Evolutionary conservation across 768 basidiomycete genomes (phyloP).

Genomic region (Lactarius vividus): DNA sequence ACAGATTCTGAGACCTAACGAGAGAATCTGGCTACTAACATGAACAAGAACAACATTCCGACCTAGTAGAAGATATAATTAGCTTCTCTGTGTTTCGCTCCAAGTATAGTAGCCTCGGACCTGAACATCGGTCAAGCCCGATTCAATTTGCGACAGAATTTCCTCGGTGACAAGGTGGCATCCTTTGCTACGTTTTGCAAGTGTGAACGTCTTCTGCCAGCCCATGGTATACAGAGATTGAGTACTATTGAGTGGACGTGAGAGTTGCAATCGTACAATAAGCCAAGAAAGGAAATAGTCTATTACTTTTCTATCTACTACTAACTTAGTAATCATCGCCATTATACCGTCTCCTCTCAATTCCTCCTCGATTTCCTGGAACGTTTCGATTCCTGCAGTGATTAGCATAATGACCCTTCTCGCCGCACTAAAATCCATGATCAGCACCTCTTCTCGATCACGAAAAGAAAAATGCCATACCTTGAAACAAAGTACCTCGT

Average conservation of each 20-base stretch:
- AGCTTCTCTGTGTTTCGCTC: neutral
- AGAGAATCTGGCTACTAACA: conserved; percentile 48
- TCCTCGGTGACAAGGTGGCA: conserved; percentile 86
- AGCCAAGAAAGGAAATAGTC: neutral
- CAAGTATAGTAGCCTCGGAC: conserved; percentile 36
- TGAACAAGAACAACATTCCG: conserved; percentile 88
- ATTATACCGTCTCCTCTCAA: conserved; percentile 47
- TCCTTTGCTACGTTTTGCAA: conserved; percentile 53
- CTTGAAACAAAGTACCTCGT: conserved; percentile 88
- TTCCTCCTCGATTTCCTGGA: conserved; percentile 85
- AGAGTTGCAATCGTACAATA: neutral
- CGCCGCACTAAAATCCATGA: conserved; percentile 60
- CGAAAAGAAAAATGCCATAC: conserved; percentile 38
- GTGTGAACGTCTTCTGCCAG: conserved; percentile 84
- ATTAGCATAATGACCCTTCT: conserved; percentile 94
- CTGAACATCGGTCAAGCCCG: conserved; percentile 66
- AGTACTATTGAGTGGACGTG: neutral
- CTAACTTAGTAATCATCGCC: conserved; percentile 23
- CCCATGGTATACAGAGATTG: conserved; percentile 51
- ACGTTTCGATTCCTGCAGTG: conserved; percentile 89
- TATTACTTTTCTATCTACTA: neutral
- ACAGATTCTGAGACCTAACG: neutral
- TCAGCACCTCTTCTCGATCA: conserved; percentile 14
- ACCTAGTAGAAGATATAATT: conserved; percentile 47
- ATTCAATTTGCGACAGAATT: conserved; percentile 59